Conservation (phyloP, 2,329 filamentous ascomycete genomes). For the Lachnellula subtilissima region DNA sequence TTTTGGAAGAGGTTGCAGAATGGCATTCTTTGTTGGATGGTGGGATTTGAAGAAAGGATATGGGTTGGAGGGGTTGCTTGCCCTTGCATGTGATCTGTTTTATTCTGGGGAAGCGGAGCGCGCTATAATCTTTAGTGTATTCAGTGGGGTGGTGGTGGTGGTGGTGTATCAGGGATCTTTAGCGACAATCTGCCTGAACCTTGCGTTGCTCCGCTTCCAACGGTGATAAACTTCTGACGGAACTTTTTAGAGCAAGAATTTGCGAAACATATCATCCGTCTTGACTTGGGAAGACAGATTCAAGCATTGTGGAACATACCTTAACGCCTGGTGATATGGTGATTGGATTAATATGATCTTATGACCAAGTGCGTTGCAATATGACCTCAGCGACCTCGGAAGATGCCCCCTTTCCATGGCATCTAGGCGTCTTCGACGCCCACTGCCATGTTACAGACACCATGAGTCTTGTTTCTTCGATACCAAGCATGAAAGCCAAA, state of each 20-base stretch:
- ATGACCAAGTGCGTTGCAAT: too few relatives aligned
- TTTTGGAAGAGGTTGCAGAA: background rate
- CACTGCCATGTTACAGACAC: slow-evolving; percentile 84
- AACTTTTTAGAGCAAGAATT: background rate
- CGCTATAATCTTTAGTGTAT: background rate
- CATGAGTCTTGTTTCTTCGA: slow-evolving; percentile 53
- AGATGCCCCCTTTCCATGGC: slow-evolving; percentile 55
- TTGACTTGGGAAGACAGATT: background rate
- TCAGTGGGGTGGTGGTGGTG: background rate
- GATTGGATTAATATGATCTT: too few relatives aligned
- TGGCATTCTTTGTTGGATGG: background rate
- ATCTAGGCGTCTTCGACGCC: slow-evolving; percentile 67
- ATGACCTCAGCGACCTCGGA: background rate
- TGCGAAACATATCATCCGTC: background rate
- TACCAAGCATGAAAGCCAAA: slow-evolving; percentile 61
- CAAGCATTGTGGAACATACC: background rate
- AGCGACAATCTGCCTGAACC: background rate
- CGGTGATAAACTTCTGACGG: background rate
- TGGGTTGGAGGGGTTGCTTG: background rate
- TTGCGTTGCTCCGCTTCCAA: background rate
- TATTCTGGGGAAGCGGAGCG: slow-evolving; percentile 3
- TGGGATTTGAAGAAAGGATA: background rate
- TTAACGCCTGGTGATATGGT: too few relatives aligned
- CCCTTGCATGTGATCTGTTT: slow-evolving; percentile 6
- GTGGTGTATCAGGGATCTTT: background rate